These are phyloP conservation scores for Blastobotrys arbuscula DNA, from an alignment of 1,139 yeast species.

Conservation along the genomic window DNA sequence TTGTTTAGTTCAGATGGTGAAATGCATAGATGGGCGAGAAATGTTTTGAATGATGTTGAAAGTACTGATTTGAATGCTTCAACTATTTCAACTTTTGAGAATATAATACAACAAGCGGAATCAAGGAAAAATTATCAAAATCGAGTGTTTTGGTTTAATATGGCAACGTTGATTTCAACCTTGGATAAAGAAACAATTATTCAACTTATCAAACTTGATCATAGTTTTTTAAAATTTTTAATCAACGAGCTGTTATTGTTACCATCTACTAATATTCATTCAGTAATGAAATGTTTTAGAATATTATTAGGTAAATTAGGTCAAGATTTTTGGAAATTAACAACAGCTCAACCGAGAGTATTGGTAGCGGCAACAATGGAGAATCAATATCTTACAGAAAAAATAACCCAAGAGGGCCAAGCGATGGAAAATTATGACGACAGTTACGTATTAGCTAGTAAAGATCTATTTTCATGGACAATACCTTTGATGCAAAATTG, in stretches of 20 bases:
- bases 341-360: constrained; percentile 4
- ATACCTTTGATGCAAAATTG: constrained; percentile 3
- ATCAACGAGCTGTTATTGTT: constrained; percentile 8
- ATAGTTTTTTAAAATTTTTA: constrained; percentile 5
- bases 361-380: constrained; percentile 7
- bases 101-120: constrained; percentile 2
- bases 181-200: neutral
- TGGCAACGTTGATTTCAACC: constrained; percentile 2
- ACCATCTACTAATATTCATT: constrained; percentile 10
- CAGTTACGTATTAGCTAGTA: neutral
- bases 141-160: constrained; percentile 12
- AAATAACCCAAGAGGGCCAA: neutral
- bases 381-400: constrained; percentile 3
- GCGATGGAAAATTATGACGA: constrained; percentile 7
- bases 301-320: constrained; percentile 6
- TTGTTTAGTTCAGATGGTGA: constrained; percentile 26
- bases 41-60: constrained; percentile 6
- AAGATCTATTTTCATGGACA: constrained; percentile 12
- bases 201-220: constrained; percentile 4
- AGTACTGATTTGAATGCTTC: neutral
- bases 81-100: neutral
- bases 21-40: constrained; percentile 28
- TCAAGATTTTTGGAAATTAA: constrained; percentile 7
- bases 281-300: constrained; percentile 8
- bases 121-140: constrained; percentile 5